A percentile compares a stretch with the other conserved stretches of the same genome.
Evolutionary conservation across 352 stramenopile genomes (phyloP).

Genomic region (Globisporangium radiosum): DNA sequence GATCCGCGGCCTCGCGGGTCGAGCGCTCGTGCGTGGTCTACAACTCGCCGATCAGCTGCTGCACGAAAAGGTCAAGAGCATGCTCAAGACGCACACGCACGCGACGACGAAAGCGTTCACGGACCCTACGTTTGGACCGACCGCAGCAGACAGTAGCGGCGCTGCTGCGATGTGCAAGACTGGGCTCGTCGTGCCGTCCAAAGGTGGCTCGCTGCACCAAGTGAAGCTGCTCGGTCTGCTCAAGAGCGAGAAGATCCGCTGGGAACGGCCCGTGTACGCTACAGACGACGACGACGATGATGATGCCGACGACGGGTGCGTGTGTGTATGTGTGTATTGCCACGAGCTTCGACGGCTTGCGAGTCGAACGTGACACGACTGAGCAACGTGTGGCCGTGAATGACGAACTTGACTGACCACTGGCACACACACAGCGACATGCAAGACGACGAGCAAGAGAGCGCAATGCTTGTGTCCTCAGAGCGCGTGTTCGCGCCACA

Average conservation of each 20-base stretch:
- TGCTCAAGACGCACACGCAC: slow-evolving; percentile 46
- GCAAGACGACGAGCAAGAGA: slow-evolving; percentile 20
- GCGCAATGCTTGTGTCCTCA: slow-evolving; percentile 12
- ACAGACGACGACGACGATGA: slow-evolving; percentile 17
- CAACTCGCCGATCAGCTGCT: slow-evolving; percentile 62
- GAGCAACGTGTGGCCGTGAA: no score
- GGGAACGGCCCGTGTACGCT: slow-evolving; percentile 68
- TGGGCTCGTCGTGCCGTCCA: slow-evolving; percentile 38
- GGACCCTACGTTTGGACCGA: slow-evolving; percentile 82
- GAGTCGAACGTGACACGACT: no score
- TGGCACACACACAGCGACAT: background rate
- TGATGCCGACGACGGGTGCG: slow-evolving; percentile 13
- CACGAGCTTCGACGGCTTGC: no score
- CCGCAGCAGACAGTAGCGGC: slow-evolving; percentile 40
- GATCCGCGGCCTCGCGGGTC: slow-evolving; percentile 65
- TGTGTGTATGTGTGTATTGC: background rate
- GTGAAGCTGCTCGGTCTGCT: slow-evolving; percentile 62
- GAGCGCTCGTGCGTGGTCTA: slow-evolving; percentile 45
- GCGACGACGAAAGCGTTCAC: slow-evolving; percentile 47
- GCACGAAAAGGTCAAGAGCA: slow-evolving; percentile 63
- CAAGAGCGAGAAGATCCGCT: slow-evolving; percentile 71
- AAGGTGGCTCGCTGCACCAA: slow-evolving; percentile 70
- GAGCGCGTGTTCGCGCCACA: slow-evolving; percentile 49
- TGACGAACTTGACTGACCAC: no score
- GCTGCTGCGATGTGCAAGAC: slow-evolving; percentile 64